Base-by-base conservation (phyloP, 108 stramenopile genomes). In the Cyclotella atomus region DNA sequence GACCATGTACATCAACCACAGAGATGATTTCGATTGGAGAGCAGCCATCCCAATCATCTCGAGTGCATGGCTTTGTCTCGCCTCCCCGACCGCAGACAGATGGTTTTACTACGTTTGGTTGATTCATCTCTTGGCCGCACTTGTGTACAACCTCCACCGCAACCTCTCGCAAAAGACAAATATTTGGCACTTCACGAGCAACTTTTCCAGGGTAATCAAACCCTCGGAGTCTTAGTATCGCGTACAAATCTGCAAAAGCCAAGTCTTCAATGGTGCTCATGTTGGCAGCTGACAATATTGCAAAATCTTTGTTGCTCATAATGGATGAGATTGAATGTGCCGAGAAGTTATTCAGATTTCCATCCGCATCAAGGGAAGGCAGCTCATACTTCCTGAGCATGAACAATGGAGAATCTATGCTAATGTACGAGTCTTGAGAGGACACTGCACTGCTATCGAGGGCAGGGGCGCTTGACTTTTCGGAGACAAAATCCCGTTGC, bases 1-100 rank as follows among this genome's bases (percentile, higher is more conserved):
- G 35, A 34, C 86, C 86, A 56, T 66, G 60, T 34, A 87, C 72
- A 35, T 87, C 70, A 14, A 87, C 71, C 17, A 57, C 25, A 12
- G 59, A 50, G 0, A 63, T 38, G 16, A 38, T 81, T 8, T 57
- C 7, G 27, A 87, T 77, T 34, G 76, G 71, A 15, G 54, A 60
- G 76, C 86, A 87, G 34, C 86, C 86, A 75, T 87, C 79, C 86
- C 86, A 87, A 44, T 79, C 67, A 21, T 44, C 45, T 47, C 19
- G 32, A 0, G 47, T 65, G 41, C 82, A 83, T 29, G 76, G 72
- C 29, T 73, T 73, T 50, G 66, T 45, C 25, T 68, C 65, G 3
- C 59, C 76, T 61, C 68, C 75, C 70, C 73, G 24, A 43, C 82
- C 79, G 30, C 79, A 81, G 0, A 64, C 3, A 21, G 49, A 20